Conservation (phyloP, 108 stramenopile species). For the Pseudonitzschia multiseries region DNA sequence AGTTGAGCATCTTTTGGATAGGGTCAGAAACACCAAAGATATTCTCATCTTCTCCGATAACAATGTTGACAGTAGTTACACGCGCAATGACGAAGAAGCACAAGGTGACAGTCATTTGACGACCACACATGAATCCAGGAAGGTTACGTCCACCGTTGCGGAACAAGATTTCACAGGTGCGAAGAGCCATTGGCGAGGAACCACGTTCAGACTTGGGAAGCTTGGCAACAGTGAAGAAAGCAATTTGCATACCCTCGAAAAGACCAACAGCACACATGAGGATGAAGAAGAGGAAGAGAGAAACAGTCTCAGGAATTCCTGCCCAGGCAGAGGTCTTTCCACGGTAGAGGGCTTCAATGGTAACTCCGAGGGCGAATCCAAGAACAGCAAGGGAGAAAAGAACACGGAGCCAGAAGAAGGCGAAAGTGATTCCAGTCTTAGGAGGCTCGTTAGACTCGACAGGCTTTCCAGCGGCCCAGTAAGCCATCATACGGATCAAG, state of each 20-base stretch:
- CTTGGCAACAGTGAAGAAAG: slow-evolving; percentile 75
- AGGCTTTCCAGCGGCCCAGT: slow-evolving; percentile 47
- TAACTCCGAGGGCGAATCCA: slow-evolving; percentile 58
- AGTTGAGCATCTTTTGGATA: slow-evolving; percentile 63
- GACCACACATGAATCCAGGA: slow-evolving; percentile 70
- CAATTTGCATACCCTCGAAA: slow-evolving; percentile 80
- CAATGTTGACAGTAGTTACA: slow-evolving; percentile 54
- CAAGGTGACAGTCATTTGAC: slow-evolving; percentile 66
- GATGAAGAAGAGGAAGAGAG: slow-evolving; percentile 52
- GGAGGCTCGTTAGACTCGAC: slow-evolving; percentile 59
- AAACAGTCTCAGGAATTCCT: slow-evolving; percentile 47
- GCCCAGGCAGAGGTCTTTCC: slow-evolving; percentile 71
- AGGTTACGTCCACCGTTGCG: slow-evolving; percentile 53
- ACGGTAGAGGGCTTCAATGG: slow-evolving; percentile 49
- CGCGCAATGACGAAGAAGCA: slow-evolving; percentile 75
- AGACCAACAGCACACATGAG: slow-evolving; percentile 62
- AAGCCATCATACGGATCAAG: slow-evolving; percentile 45
- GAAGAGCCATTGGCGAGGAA: slow-evolving; percentile 45
- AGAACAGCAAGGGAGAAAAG: slow-evolving; percentile 49
- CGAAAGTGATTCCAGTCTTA: slow-evolving; percentile 20
- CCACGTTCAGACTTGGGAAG: slow-evolving; percentile 53
- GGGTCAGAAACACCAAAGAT: slow-evolving; percentile 63
- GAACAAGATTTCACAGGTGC: slow-evolving; percentile 57
- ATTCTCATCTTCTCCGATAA: slow-evolving; percentile 33
- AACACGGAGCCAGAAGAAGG: slow-evolving; percentile 59